phyloP scores from a whole-genome alignment of 805 yeast species.

The Monosporozyma aerobia region DNA sequence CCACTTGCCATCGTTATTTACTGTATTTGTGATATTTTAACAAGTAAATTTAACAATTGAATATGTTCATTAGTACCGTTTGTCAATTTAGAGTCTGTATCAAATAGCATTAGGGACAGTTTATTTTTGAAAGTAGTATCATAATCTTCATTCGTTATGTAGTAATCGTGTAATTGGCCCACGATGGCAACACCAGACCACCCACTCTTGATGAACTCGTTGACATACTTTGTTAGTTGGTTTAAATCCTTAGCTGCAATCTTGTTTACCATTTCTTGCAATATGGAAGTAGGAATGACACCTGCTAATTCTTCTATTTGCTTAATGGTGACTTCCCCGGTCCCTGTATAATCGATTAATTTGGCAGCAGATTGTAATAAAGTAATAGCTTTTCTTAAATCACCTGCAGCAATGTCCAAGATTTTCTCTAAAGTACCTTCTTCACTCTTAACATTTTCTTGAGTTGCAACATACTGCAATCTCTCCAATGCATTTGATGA shows the following conservation, averaged over 20 bases:
- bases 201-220: slow-evolving; percentile 51
- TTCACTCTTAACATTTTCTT: slow-evolving; percentile 36
- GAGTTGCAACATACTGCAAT: slow-evolving; percentile 47
- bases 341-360: slow-evolving; percentile 33
- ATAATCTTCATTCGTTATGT: slow-evolving; percentile 46
- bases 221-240: slow-evolving; percentile 36
- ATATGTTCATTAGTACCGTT: slow-evolving; percentile 88
- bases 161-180: slow-evolving; percentile 59
- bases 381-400: slow-evolving; percentile 87
- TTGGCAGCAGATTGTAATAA: slow-evolving; percentile 76
- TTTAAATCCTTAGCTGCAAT: slow-evolving; percentile 29
- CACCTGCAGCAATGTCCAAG: slow-evolving; percentile 73
- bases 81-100: slow-evolving; percentile 61
- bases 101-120: slow-evolving; percentile 58
- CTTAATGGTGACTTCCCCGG: slow-evolving; percentile 34
- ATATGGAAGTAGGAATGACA: slow-evolving; percentile 44
- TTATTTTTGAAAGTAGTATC: slow-evolving; percentile 49
- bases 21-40: slow-evolving; percentile 37
- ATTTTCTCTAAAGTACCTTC: slow-evolving; percentile 53
- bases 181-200: slow-evolving; percentile 72
- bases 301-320: slow-evolving; percentile 70
- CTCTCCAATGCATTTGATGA: slow-evolving; percentile 60
- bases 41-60: slow-evolving; percentile 59
- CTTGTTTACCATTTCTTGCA: slow-evolving; percentile 35
- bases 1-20: background rate